Conservation (phyloP, 2,329 filamentous ascomycete species). For the Arthrobotrys iridis region DNA sequence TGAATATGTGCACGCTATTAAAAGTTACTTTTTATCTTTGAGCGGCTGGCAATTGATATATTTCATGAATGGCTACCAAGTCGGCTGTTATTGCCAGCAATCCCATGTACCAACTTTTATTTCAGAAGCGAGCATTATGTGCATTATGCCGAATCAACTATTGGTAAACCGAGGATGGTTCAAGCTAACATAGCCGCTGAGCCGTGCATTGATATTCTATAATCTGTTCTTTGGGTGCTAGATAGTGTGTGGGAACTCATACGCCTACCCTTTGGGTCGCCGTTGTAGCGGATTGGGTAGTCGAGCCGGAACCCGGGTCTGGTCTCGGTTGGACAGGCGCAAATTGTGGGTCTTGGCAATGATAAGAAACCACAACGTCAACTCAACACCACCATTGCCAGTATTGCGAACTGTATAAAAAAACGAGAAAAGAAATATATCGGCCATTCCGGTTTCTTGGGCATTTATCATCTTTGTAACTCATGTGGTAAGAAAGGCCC, state of each 20-base stretch:
- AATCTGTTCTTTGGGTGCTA: conserved; percentile 6
- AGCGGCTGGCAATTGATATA: background rate
- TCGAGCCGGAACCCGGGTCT: background rate
- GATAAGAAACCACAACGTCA: conserved; percentile 7
- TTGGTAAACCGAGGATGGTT: background rate
- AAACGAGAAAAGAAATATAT: conserved; percentile 14
- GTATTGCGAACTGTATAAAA: background rate
- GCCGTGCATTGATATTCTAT: background rate
- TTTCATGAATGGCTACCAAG: background rate
- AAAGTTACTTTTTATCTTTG: background rate
- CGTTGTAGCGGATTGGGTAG: background rate
- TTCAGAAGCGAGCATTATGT: background rate
- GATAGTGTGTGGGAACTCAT: background rate
- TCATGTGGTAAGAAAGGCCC: background rate
- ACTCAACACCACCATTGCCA: conserved; percentile 1
- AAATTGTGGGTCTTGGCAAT: conserved; percentile 2
- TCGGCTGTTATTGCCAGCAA: background rate
- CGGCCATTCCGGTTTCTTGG: background rate
- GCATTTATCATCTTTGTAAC: too few species aligned
- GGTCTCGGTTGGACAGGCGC: conserved; percentile 22
- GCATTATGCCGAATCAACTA: background rate
- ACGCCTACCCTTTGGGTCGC: background rate
- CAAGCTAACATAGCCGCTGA: background rate
- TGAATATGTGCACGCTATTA: background rate
- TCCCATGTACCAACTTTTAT: background rate